Conservation (phyloP, 2,329 filamentous ascomycete genomes). For the Conoideocrella luteorostrata region DNA sequence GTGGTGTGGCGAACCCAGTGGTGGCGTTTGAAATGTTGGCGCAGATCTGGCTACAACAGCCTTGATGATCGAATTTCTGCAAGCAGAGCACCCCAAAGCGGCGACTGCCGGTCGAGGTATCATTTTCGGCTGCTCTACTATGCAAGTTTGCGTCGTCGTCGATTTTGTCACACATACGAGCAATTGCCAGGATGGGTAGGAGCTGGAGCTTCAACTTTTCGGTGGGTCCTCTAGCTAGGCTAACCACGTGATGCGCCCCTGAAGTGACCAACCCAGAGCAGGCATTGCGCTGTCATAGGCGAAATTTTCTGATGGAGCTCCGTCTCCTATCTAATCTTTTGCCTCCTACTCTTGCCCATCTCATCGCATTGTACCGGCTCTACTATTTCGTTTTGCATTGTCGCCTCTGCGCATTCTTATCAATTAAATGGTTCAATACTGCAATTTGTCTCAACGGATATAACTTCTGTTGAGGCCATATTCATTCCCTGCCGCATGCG, state of each 20-base stretch:
- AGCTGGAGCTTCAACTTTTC: conserved; percentile 4
- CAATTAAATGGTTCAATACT: conserved; percentile 19
- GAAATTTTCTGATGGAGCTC: conserved; percentile 22
- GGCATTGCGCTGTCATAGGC: conserved; percentile 1
- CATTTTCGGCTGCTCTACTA: conserved; percentile 16
- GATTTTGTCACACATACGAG: not conserved
- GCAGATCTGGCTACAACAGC: conserved; percentile 20
- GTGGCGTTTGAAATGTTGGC: conserved; percentile 18
- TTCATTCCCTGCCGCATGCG: conserved; percentile 1
- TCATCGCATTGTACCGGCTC: conserved; percentile 7
- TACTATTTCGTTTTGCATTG: too few relatives aligned
- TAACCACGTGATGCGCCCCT: conserved; percentile 11
- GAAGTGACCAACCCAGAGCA: conserved; percentile 6
- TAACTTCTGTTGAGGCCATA: conserved; percentile 4
- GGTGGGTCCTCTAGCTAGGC: conserved; percentile 1
- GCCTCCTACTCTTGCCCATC: not conserved
- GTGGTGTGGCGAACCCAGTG: conserved; percentile 13
- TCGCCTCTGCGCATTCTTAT: not conserved
- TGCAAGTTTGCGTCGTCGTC: not conserved
- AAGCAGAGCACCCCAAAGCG: conserved; percentile 24
- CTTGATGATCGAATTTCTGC: conserved; percentile 22
- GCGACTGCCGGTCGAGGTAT: conserved; percentile 23
- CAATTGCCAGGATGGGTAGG: not conserved
- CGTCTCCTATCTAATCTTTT: conserved; percentile 9
- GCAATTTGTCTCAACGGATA: not conserved